Conservation (phyloP, 306 rosid species). For the Dicorynia guianensis region DNA sequence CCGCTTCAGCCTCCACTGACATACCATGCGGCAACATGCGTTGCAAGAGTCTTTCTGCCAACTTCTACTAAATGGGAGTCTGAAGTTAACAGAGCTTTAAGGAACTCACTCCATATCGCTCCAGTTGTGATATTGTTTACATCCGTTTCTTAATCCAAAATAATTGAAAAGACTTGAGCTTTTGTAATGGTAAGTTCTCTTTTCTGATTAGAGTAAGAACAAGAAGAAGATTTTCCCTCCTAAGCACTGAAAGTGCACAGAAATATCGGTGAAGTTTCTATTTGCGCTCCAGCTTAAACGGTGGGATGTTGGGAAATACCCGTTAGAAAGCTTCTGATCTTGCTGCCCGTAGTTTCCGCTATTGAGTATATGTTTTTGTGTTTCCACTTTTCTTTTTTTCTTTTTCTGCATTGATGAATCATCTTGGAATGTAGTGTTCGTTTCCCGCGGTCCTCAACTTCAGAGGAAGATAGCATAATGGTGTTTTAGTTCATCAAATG, state of each 20-base stretch:
- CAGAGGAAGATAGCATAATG: slow-evolving; percentile 32
- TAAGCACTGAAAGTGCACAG: slow-evolving; percentile 13
- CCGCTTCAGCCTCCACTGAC: slow-evolving; percentile 8
- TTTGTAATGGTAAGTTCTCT: slow-evolving; percentile 40
- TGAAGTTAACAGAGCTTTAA: slow-evolving; percentile 5
- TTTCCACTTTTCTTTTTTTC: background rate
- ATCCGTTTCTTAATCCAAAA: background rate
- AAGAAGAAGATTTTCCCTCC: slow-evolving; percentile 26
- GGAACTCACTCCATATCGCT: background rate
- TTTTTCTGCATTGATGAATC: background rate
- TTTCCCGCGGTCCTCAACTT: slow-evolving; percentile 18
- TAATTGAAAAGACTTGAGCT: slow-evolving; percentile 20
- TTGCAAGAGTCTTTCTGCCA: background rate
- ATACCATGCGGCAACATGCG: slow-evolving; percentile 23
- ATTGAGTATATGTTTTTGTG: background rate
- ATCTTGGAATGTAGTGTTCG: background rate
- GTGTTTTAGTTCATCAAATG: slow-evolving; percentile 14
- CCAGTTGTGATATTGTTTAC: slow-evolving; percentile 18
- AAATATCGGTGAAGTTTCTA: slow-evolving; percentile 9
- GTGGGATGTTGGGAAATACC: background rate
- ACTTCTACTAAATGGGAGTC: slow-evolving; percentile 16
- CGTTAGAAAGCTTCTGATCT: slow-evolving; percentile 32
- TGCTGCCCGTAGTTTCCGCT: slow-evolving; percentile 21
- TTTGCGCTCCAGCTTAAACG: background rate
- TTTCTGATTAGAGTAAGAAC: slow-evolving; percentile 26